Conservation (phyloP, 805 yeast species). For the Maudiozyma barnettii region DNA sequence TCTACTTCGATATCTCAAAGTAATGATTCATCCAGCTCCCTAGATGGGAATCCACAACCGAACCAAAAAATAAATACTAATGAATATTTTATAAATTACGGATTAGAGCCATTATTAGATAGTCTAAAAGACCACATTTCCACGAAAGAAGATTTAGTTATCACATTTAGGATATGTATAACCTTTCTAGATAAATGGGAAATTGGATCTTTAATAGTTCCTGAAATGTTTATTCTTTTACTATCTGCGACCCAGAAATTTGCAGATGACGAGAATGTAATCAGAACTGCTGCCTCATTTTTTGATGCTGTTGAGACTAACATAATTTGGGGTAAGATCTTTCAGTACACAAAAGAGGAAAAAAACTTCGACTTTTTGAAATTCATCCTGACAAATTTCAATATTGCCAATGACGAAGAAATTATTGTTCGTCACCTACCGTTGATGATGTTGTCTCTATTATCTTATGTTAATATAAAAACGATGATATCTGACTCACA, state of each 20-base stretch:
- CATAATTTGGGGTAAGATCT: conserved; percentile 63
- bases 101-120: conserved; percentile 37
- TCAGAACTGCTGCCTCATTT: conserved; percentile 54
- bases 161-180: conserved; percentile 54
- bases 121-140: conserved; percentile 46
- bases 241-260: conserved; percentile 38
- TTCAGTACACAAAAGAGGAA: conserved; percentile 26
- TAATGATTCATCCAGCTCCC: background rate
- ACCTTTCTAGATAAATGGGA: conserved; percentile 93
- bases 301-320: conserved; percentile 82
- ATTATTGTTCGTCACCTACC: conserved; percentile 74
- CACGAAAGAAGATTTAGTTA: conserved; percentile 29
- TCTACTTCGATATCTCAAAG: conserved; percentile 32
- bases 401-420: conserved; percentile 72
- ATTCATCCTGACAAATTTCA: conserved; percentile 56
- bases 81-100: conserved; percentile 50
- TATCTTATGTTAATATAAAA: conserved; percentile 24
- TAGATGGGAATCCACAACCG: background rate
- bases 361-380: conserved; percentile 39
- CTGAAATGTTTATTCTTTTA: conserved; percentile 58
- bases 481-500: background rate
- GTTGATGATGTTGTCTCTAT: conserved; percentile 43
- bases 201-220: conserved; percentile 67
- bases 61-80: conserved; percentile 15
- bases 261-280: conserved; percentile 28